Evolutionary conservation across 106 monocot genomes (phyloP), one percentile per base, ranked within the genome.

Genomic region (Acorus gramineus): DNA sequence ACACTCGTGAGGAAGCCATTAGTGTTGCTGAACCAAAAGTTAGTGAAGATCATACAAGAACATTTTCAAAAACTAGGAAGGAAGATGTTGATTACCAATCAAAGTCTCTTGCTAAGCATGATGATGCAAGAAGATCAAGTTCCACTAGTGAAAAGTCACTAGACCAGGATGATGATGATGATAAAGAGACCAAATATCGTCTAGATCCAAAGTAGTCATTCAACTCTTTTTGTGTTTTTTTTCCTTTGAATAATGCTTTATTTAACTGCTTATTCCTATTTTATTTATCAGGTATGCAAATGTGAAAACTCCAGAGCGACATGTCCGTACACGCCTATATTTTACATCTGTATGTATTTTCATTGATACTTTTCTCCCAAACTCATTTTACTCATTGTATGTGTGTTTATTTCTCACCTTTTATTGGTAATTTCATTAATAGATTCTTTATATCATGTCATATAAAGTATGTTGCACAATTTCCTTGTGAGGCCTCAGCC

Each of bases 251-350:
- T 44, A 3, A 45, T 11, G 28, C 51, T 59, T 7, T 69, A 8
- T 61, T 12, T 61, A 53, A 45, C 50, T 50, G 50, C 1, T 46
- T 14, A 12, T 14, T 56, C 57, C 2, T 46, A n/a, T 3, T 43
- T 10, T 47, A 28, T 42, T 53, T 60, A 73, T 52, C 66, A 98
- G 96, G 83, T 98, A 98, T 78, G 96, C 96, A n/a, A 98, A 98
- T 81, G 96, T 98, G 11, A 98, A 73, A 65, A 81, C 91, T 56
- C 96, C 96, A 43, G 96, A 98, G 44, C 68, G 91, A 60, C 96
- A 98, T 75, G 96, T 98, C 59, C 91, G 96, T 2, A 98, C 96
- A 55, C 80, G 96, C 72, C 89, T 98, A 59, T 98, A 98, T 69
- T 98, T 98, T 72, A 98, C 96, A 75, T 98, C 96, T 45, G 96